Percentiles rank a stretch among this genome's conserved stretches.
Evolutionary conservation across 805 yeast species (phyloP).

Genomic region (Wickerhamomyces tratensis): DNA sequence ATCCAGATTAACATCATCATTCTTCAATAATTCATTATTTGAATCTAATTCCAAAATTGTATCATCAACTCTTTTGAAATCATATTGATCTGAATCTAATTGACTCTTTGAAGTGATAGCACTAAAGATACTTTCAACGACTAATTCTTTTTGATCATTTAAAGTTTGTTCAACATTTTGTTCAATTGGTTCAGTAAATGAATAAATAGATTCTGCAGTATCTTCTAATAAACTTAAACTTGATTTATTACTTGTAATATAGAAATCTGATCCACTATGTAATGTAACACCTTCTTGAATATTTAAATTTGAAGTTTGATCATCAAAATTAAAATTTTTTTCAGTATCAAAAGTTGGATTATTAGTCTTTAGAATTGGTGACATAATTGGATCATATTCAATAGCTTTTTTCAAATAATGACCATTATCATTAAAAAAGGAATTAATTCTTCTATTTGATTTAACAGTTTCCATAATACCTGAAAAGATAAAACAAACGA

Average conservation of each 20-base stretch:
- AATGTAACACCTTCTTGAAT: too few species aligned
- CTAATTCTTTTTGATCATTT: conserved; percentile 51
- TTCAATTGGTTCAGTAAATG: conserved; percentile 14
- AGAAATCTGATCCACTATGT: too few species aligned
- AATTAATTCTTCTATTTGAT: conserved; percentile 28
- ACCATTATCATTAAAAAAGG: conserved; percentile 18
- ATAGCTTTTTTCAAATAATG: conserved; percentile 13
- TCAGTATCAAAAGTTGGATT: too few species aligned
- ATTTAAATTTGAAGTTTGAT: too few species aligned
- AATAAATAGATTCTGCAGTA: conserved; percentile 4
- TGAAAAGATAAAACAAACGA: conserved; percentile 42
- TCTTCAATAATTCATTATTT: not conserved
- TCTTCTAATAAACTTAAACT: not conserved
- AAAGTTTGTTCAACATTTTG: conserved; percentile 30
- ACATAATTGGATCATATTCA: not conserved
- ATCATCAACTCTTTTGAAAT: conserved; percentile 2
- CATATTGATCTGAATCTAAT: conserved; percentile 10
- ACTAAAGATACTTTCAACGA: conserved; percentile 54
- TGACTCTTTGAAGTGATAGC: conserved; percentile 36
- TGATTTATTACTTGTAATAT: conserved; percentile 6
- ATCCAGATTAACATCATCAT: conserved; percentile 9
- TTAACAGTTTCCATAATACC: conserved; percentile 29
- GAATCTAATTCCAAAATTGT: too few species aligned
- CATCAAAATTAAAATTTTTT: too few species aligned
- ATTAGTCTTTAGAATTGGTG: not conserved